Evolutionary conservation across 208 protist genomes (phyloP), one percentile per base, ranked within the genome.

Genomic region (Trypanosoma theileri): DNA sequence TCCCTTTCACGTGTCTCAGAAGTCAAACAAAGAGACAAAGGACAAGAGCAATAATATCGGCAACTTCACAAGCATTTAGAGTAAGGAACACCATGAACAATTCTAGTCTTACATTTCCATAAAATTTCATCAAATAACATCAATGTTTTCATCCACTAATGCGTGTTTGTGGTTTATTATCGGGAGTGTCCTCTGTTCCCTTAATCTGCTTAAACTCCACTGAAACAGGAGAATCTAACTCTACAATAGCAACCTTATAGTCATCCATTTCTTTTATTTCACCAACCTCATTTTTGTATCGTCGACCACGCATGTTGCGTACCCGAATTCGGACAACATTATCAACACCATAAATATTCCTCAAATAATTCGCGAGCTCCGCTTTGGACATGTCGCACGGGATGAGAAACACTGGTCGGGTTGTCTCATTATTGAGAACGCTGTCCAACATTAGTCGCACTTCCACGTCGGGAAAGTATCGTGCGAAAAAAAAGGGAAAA

Each of bases 151-250:
- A 64, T 73, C 77, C 82, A 40, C 82, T 67, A 26, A 90, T 81
- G 73, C 83, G 78, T 3, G 81, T 66, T 59, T 90, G 80, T 24
- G 89, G 82, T 51, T 81, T 86, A 61, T 90, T 95, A 58, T 95
- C 89, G 0, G 85, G 85, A 3, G 86, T 93, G 59, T 95, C 89
- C 73, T 92, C 86, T 0, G 89, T 91, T 52, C 86, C 89, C 79
- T 95, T 95, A 67, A 95, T 89, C 59, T 92, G 86, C 77, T 96
- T 96, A 28, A 94, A 85, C 42, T 92, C 88, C 19, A 96, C 81
- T 4, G 71, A 74, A 44, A 96, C 88, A 10, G 91, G 91, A 24
- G 85, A 66, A 67, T 96, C 91, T 10, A 96, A 79, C 71, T 89
- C 73, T 40, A 96, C 88, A 16, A 89, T 61, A 22, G 91, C 91